Percentiles rank a stretch among this genome's conserved stretches.
phyloP scores from a whole-genome alignment of 768 basidiomycete genomes.

The Russula griseocarnosa region DNA sequence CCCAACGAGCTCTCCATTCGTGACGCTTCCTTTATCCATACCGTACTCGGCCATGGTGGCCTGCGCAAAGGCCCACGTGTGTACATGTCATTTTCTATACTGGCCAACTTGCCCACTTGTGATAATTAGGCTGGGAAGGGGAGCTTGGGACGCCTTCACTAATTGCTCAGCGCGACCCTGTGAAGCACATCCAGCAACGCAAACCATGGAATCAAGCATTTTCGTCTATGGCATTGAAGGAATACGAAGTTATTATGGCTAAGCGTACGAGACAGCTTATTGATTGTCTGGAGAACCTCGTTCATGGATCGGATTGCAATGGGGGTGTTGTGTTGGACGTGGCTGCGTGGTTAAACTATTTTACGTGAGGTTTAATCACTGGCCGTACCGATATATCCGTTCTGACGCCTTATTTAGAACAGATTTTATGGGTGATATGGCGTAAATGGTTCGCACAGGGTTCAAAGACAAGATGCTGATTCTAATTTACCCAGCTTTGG shows the following conservation, averaged over 20 bases:
- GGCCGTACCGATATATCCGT: neutral
- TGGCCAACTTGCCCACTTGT: neutral
- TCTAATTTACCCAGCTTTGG: conserved; percentile 29
- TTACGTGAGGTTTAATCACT: conserved; percentile 35
- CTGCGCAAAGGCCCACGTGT: conserved; percentile 24
- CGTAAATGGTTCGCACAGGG: conserved; percentile 33
- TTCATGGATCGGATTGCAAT: conserved; percentile 8
- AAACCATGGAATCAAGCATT: conserved; percentile 45
- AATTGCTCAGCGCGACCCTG: conserved; percentile 36
- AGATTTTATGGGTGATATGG: conserved; percentile 49
- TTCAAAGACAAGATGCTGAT: neutral
- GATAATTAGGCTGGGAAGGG: conserved; percentile 20
- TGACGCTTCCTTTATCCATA: conserved; percentile 11
- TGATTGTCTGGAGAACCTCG: conserved; percentile 27
- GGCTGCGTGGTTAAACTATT: conserved; percentile 37
- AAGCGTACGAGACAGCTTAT: conserved; percentile 37
- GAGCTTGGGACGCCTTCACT: conserved; percentile 21
- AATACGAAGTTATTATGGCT: conserved; percentile 40
- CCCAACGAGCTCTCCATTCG: conserved; percentile 18
- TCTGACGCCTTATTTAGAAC: conserved; percentile 33
- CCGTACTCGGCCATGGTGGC: conserved; percentile 20
- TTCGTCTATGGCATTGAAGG: conserved; percentile 40
- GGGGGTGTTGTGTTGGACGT: conserved; percentile 34
- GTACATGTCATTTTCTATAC: neutral
- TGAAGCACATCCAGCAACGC: conserved; percentile 40